These are phyloP conservation scores for Trametes coccinea DNA, from an alignment of 768 basidiomycete species.

Conservation along the genomic window DNA sequence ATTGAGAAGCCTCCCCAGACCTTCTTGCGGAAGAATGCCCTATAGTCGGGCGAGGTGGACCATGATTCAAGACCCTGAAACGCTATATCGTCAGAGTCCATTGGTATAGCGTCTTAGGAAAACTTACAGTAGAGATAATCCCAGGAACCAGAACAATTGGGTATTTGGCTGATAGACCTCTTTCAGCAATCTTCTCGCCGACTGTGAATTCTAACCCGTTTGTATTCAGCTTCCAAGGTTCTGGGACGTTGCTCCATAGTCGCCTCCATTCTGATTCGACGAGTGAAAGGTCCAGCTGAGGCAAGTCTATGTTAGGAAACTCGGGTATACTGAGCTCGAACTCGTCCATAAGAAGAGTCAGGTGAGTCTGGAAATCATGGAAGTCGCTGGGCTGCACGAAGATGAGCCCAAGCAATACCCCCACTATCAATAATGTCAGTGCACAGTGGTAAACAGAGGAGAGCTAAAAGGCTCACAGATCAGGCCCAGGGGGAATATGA, in stretches of 20 bases:
- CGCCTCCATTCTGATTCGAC: conserved; percentile 73
- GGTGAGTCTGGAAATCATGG: conserved; percentile 65
- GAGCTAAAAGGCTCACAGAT: conserved; percentile 41
- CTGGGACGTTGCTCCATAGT: conserved; percentile 68
- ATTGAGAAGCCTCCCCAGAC: conserved; percentile 79
- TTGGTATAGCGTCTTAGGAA: not conserved
- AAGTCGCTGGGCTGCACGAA: conserved; percentile 69
- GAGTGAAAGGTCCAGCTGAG: conserved; percentile 65
- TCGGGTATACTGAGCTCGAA: conserved; percentile 68
- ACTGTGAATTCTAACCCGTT: conserved; percentile 82
- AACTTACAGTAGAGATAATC: conserved; percentile 78
- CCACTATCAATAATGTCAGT: conserved; percentile 45
- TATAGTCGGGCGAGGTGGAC: conserved; percentile 84
- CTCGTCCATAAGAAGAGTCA: conserved; percentile 65
- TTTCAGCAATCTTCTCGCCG: conserved; percentile 64
- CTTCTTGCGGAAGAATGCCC: conserved; percentile 90
- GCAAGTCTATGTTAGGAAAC: conserved; percentile 64
- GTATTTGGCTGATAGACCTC: conserved; percentile 66
- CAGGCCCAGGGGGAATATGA: conserved; percentile 76
- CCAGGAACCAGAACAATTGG: conserved; percentile 90
- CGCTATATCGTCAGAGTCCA: not conserved
- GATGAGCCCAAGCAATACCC: conserved; percentile 60
- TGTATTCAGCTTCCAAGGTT: conserved; percentile 78
- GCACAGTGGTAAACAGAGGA: not conserved
- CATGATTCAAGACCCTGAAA: conserved; percentile 84